Conservation (phyloP, 2,329 filamentous ascomycete genomes). For the Phyllosticta capitalensis region DNA sequence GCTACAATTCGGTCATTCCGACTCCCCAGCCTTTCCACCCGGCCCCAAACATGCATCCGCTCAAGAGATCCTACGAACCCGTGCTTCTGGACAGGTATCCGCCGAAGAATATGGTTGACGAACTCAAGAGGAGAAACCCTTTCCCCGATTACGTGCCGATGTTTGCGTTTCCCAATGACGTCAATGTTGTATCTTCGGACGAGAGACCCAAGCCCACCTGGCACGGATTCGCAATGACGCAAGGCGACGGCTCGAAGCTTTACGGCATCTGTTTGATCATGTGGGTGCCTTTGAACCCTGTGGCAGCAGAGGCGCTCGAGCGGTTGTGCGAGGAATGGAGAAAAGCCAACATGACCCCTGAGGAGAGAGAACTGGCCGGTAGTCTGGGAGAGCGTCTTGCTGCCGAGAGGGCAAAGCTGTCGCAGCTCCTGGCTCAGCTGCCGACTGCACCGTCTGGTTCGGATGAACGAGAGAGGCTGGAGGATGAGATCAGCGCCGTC, state of each 20-base stretch:
- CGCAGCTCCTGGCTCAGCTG: conserved; percentile 73
- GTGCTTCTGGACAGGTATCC: conserved; percentile 94
- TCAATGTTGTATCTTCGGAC: conserved; percentile 91
- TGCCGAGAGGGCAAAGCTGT: conserved; percentile 78
- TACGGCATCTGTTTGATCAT: conserved; percentile 87
- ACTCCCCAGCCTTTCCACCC: conserved; percentile 81
- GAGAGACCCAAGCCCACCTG: conserved; percentile 91
- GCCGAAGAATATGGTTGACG: conserved; percentile 69
- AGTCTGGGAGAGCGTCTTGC: conserved; percentile 85
- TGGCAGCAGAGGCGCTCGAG: conserved; percentile 76
- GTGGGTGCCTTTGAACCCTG: conserved; percentile 78
- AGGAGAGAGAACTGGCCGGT: conserved; percentile 84
- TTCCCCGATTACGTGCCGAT: conserved; percentile 98
- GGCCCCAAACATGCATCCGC: conserved; percentile 87
- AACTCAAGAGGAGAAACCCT: conserved; percentile 66
- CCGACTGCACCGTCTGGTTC: conserved; percentile 74
- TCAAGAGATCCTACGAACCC: conserved; percentile 89
- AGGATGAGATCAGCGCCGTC: conserved; percentile 89
- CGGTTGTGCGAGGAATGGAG: conserved; percentile 46
- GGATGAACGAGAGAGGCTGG: conserved; percentile 68
- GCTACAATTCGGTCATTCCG: conserved; percentile 97
- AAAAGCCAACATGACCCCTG: conserved; percentile 66
- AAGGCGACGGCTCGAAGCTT: conserved; percentile 80
- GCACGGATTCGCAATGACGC: conserved; percentile 98
- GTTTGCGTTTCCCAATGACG: conserved; percentile 98